Conservation (phyloP, 1,284 basidiomycete species). For the Puccinia horiana region DNA sequence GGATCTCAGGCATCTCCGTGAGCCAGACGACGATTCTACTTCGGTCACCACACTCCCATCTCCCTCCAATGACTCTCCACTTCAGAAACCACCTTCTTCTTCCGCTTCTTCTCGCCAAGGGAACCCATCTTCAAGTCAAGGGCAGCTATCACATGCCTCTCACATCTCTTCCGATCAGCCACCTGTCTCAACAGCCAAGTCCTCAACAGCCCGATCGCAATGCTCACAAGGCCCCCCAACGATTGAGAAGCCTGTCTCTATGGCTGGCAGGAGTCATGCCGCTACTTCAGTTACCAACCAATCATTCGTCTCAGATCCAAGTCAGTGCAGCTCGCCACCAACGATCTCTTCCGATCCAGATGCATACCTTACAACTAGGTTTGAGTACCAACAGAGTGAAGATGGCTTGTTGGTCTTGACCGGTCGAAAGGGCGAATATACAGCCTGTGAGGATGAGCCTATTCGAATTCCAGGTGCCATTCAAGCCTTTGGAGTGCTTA, state of each 20-base stretch:
- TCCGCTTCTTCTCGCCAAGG: neutral
- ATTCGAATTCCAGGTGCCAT: slow-evolving; percentile 28
- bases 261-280: slow-evolving; percentile 7
- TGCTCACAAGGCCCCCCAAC: neutral
- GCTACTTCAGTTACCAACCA: neutral
- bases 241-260: slow-evolving; percentile 10
- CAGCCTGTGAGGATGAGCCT: slow-evolving; percentile 41
- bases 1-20: neutral
- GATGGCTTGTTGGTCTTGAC: slow-evolving; percentile 36
- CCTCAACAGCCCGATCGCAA: neutral
- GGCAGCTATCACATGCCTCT: neutral
- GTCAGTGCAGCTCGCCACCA: slow-evolving; percentile 23
- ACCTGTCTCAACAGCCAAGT: neutral
- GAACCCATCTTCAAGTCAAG: neutral
- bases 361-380: slow-evolving; percentile 32
- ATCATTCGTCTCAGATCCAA: neutral
- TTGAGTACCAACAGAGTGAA: slow-evolving; percentile 31
- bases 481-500: slow-evolving; percentile 77
- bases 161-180: neutral
- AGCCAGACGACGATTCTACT: neutral
- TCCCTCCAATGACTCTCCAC: neutral
- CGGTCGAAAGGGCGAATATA: slow-evolving; percentile 35
- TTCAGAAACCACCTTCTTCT: neutral
- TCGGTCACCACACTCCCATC: neutral
- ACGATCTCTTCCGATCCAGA: neutral